phyloP scores from a whole-genome alignment of 75 land plant genomes.

The Pinus albicaulis region DNA sequence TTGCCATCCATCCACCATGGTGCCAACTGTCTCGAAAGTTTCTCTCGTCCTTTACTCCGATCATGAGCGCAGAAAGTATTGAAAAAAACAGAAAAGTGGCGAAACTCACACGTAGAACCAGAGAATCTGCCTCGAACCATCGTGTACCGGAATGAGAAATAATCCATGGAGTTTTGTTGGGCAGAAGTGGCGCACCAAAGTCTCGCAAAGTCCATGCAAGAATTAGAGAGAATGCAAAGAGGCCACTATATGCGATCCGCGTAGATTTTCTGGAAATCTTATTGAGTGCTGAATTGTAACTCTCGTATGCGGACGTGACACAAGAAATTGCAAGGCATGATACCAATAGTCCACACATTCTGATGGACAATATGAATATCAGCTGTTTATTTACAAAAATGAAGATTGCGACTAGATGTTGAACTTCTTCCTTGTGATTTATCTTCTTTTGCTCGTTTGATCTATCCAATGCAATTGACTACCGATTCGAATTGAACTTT shows the following conservation, averaged over 20 bases:
- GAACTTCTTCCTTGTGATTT: no score
- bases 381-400: no score
- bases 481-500: no score
- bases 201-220: conserved; percentile 83
- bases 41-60: conserved; percentile 95
- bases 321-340: conserved; percentile 68
- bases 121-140: conserved; percentile 73
- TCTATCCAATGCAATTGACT: no score
- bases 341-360: not conserved
- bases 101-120: conserved; percentile 85
- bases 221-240: conserved; percentile 73
- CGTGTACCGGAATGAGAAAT: conserved; percentile 26
- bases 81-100: conserved; percentile 90
- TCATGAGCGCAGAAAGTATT: conserved; percentile 77
- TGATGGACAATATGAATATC: no score
- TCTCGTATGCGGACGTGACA: conserved; percentile 57
- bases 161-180: conserved; percentile 70
- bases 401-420: no score
- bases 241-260: conserved; percentile 83
- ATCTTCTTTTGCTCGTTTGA: no score
- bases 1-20: conserved; percentile 97
- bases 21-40: conserved; percentile 91
- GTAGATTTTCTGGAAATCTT: conserved; percentile 77
- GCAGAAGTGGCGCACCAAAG: conserved; percentile 64
- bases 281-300: conserved; percentile 67